These are phyloP conservation scores for Candida qinlingensis DNA, from an alignment of 805 yeast genomes.

Conservation along the genomic window DNA sequence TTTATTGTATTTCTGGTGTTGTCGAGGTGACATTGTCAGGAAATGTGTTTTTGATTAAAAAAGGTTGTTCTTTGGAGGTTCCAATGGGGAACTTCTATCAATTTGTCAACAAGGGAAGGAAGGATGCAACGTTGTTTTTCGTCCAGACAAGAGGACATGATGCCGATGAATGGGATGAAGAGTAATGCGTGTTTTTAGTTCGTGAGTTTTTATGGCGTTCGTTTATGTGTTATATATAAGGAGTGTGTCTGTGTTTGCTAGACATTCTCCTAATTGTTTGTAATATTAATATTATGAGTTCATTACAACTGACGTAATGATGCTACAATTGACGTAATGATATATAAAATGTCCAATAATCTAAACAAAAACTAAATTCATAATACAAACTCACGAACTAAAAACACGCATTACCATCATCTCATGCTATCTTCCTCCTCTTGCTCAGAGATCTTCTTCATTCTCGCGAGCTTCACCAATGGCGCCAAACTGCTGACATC, in stretches of 20 bases:
- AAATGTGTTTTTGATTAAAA: conserved; percentile 51
- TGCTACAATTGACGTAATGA: background rate
- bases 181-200: conserved; percentile 1
- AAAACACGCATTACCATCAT: background rate
- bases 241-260: too few species aligned
- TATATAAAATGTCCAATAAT: background rate
- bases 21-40: conserved; percentile 63
- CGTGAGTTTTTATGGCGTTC: background rate
- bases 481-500: conserved; percentile 62
- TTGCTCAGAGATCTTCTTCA: conserved; percentile 48
- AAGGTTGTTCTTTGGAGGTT: conserved; percentile 76
- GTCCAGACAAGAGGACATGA: conserved; percentile 50
- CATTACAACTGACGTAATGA: background rate
- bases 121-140: conserved; percentile 61
- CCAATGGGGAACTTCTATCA: conserved; percentile 76
- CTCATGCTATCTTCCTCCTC: conserved; percentile 26
- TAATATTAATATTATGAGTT: background rate
- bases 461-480: conserved; percentile 65
- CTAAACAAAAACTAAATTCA: background rate
- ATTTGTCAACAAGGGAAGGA: conserved; percentile 55
- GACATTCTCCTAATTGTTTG: too few species aligned
- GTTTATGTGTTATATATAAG: background rate
- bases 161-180: conserved; percentile 20
- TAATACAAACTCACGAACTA: background rate
- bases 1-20: conserved; percentile 67